A percentile compares a stretch with the other conserved stretches of the same genome.
Evolutionary conservation across 768 basidiomycete species (phyloP).

Genomic region (Termitomyces sp.): DNA sequence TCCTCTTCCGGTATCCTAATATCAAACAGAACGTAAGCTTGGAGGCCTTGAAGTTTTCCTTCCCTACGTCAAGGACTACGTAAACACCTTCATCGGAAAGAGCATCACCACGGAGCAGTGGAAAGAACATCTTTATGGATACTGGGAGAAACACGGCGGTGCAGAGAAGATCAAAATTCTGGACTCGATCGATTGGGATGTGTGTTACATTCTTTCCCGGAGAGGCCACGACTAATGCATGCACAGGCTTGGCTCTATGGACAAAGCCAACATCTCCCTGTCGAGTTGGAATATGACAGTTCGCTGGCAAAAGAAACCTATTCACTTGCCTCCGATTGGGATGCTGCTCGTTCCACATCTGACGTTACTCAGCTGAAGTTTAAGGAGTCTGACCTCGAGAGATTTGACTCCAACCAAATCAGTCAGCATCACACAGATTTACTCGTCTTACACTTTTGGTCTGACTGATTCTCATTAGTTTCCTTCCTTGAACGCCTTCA

Average conservation of each 20-base stretch:
- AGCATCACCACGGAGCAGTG: slow-evolving; percentile 83
- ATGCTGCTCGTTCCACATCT: slow-evolving; percentile 44
- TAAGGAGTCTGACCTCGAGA: slow-evolving; percentile 48
- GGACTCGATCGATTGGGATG: slow-evolving; percentile 74
- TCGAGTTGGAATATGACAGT: slow-evolving; percentile 68
- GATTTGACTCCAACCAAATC: slow-evolving; percentile 73
- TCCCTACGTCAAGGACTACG: slow-evolving; percentile 81
- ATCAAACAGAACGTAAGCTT: slow-evolving; percentile 50
- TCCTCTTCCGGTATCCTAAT: not conserved
- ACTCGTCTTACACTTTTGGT: not conserved
- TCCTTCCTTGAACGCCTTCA: slow-evolving; percentile 82
- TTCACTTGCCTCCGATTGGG: slow-evolving; percentile 69
- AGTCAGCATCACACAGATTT: slow-evolving; percentile 31
- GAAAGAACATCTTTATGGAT: slow-evolving; percentile 73
- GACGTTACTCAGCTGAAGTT: slow-evolving; percentile 49
- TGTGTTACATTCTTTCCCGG: slow-evolving; percentile 23
- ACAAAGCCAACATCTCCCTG: slow-evolving; percentile 68
- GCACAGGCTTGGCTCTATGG: slow-evolving; percentile 77
- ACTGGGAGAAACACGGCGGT: slow-evolving; percentile 54
- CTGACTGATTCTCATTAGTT: slow-evolving; percentile 33
- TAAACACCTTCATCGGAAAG: slow-evolving; percentile 72
- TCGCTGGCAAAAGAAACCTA: slow-evolving; percentile 67
- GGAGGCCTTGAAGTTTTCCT: slow-evolving; percentile 83
- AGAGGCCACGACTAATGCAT: not conserved
- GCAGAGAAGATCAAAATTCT: slow-evolving; percentile 59